A percentile compares a stretch with the other conserved stretches of the same genome.
These are phyloP conservation scores for Eustoma russellianum DNA, from an alignment of 257 asterid species.

Conservation along the genomic window DNA sequence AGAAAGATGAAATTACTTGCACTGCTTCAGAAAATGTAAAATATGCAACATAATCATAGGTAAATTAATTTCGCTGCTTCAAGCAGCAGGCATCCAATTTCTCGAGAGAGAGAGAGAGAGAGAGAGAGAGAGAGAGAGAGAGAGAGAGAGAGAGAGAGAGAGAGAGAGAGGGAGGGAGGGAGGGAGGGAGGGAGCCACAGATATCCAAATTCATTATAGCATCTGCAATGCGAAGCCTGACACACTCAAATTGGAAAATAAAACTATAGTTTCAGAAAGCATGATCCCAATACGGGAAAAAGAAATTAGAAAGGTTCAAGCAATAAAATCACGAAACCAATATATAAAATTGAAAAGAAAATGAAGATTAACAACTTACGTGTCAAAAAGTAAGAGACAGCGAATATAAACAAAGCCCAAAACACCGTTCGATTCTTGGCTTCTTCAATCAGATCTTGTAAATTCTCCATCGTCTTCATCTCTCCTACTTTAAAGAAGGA, in stretches of 20 bases:
- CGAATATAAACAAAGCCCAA: slow-evolving; percentile 88
- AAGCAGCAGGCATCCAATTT: not conserved
- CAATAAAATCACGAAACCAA: not conserved
- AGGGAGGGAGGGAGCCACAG: no score
- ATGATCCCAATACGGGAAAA: not conserved
- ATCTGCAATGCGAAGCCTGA: not conserved
- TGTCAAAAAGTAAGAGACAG: slow-evolving; percentile 73
- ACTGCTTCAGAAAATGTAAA: slow-evolving; percentile 5
- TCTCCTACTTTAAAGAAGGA: not conserved
- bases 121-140: no score
- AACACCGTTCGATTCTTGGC: slow-evolving; percentile 92
- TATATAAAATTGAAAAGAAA: not conserved
- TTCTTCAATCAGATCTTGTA: slow-evolving; percentile 96
- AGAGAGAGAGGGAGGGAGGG: no score
- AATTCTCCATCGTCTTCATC: slow-evolving; percentile 67
- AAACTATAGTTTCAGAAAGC: not conserved
- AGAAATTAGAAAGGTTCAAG: not conserved
- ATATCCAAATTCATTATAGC: not conserved
- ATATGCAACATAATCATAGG: not conserved
- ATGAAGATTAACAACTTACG: slow-evolving; percentile 40
- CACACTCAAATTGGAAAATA: no score
- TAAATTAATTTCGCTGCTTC: not conserved
- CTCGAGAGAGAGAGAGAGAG: no score
- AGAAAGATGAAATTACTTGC: slow-evolving; percentile 9
- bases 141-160: no score